Conservation (phyloP, 345 rosid genomes). For the Populus davidiana region DNA sequence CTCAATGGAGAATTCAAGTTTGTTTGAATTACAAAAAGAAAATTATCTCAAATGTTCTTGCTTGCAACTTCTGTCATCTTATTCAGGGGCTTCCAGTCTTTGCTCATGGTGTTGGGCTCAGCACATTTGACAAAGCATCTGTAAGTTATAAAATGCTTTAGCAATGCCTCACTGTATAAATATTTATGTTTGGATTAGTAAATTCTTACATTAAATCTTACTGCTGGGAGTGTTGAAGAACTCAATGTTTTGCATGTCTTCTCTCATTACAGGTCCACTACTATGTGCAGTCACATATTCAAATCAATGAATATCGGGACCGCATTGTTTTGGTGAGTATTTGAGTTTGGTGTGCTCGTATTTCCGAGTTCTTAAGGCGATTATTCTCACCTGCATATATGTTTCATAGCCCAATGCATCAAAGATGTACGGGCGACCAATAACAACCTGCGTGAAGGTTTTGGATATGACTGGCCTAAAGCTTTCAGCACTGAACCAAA, state of each 20-base stretch:
- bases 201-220: background rate
- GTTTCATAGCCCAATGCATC: conserved; percentile 73
- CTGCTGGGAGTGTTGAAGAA: background rate
- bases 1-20: background rate
- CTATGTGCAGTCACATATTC: conserved; percentile 93
- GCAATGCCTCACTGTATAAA: background rate
- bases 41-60: conserved; percentile 4
- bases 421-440: conserved; percentile 66
- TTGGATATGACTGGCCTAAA: conserved; percentile 91
- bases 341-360: background rate
- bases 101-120: conserved; percentile 76
- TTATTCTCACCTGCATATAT: conserved; percentile 15
- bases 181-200: background rate
- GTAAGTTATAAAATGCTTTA: conserved; percentile 41
- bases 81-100: conserved; percentile 85
- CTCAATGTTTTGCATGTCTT: background rate
- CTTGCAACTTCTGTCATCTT: conserved; percentile 17
- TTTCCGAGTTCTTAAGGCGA: background rate
- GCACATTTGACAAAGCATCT: conserved; percentile 90
- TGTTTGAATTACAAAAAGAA: background rate
- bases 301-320: conserved; percentile 90
- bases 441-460: conserved; percentile 82
- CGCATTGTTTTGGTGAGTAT: conserved; percentile 75
- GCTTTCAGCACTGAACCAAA: conserved; percentile 80
- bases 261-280: conserved; percentile 59